phyloP scores from a whole-genome alignment of 1,139 yeast species.

The Suhomyces bolitotheri region DNA sequence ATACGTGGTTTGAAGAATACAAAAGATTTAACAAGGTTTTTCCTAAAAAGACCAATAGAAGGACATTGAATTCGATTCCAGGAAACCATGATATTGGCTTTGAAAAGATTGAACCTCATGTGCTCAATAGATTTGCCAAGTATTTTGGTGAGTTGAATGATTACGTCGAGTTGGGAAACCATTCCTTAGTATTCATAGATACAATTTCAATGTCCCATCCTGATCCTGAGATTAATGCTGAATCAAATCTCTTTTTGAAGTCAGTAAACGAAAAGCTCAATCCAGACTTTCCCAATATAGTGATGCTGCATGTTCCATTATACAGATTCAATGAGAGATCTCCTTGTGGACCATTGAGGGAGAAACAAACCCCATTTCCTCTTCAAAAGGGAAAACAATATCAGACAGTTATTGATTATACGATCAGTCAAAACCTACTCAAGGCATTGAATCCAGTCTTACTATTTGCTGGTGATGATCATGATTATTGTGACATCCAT shows the following conservation, averaged over 20 bases:
- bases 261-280: constrained; percentile 22
- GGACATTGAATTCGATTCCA: constrained; percentile 64
- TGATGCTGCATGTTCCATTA: constrained; percentile 80
- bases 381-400: constrained; percentile 72
- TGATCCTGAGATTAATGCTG: constrained; percentile 26
- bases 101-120: constrained; percentile 61
- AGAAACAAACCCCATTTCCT: constrained; percentile 56
- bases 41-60: constrained; percentile 47
- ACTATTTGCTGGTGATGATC: constrained; percentile 92
- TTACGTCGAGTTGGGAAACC: constrained; percentile 63
- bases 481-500: constrained; percentile 82
- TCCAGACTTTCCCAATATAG: constrained; percentile 57
- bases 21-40: constrained; percentile 67
- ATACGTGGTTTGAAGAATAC: constrained; percentile 72
- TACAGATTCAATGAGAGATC: constrained; percentile 55
- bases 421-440: constrained; percentile 58
- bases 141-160: constrained; percentile 72
- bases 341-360: constrained; percentile 69
- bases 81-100: constrained; percentile 98
- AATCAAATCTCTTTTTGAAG: constrained; percentile 29
- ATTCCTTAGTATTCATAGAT: constrained; percentile 74
- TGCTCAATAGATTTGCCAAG: constrained; percentile 60
- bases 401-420: constrained; percentile 69
- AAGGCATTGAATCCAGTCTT: constrained; percentile 59
- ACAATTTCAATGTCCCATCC: constrained; percentile 70